Evolutionary conservation across 2,329 filamentous ascomycete species (phyloP).

Genomic region (Penicillium sp.): DNA sequence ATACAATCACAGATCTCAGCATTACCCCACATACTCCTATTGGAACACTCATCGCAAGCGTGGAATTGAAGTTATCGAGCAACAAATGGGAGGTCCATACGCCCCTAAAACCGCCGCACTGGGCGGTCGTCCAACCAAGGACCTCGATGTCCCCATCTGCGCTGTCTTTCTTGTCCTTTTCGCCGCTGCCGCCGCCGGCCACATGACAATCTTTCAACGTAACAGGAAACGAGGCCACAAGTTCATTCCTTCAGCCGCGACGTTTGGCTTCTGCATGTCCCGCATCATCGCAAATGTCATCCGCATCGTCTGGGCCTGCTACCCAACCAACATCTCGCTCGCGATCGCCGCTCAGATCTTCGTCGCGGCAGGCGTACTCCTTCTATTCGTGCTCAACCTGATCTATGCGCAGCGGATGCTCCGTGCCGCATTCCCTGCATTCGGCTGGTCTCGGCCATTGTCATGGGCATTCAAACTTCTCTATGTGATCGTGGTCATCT

Average conservation of each 20-base stretch:
- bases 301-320: conserved; percentile 56
- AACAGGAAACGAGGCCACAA: conserved; percentile 47
- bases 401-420: conserved; percentile 73
- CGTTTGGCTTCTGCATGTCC: conserved; percentile 53
- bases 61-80: not conserved
- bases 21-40: not conserved
- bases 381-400: conserved; percentile 76
- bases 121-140: conserved; percentile 52
- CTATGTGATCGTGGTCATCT: conserved; percentile 57
- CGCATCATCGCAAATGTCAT: conserved; percentile 49
- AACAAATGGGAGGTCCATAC: conserved; percentile 30
- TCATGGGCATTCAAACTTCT: conserved; percentile 56
- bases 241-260: conserved; percentile 47
- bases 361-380: conserved; percentile 68
- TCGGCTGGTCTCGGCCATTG: conserved; percentile 65
- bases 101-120: conserved; percentile 28
- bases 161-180: conserved; percentile 59
- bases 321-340: conserved; percentile 44
- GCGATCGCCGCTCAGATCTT: conserved; percentile 65
- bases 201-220: conserved; percentile 47
- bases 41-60: not conserved
- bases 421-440: conserved; percentile 65
- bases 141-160: conserved; percentile 64
- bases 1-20: not conserved
- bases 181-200: conserved; percentile 39